Conservation (phyloP, 1,284 basidiomycete species). For the Trametes versicolor region DNA sequence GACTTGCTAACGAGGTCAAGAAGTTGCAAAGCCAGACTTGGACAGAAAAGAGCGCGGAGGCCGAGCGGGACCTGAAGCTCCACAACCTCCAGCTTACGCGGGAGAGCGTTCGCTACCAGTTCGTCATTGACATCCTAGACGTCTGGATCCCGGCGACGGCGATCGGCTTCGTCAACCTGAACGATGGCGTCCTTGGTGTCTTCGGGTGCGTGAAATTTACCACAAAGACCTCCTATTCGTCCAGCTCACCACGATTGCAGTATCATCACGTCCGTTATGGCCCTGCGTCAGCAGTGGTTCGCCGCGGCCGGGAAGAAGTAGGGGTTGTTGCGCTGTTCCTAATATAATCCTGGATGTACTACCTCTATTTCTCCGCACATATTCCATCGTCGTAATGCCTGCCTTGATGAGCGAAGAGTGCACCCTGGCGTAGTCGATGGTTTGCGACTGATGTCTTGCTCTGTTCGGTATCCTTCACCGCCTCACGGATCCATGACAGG, state of each 20-base stretch:
- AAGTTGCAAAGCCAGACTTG: conserved; percentile 54
- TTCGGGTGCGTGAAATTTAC: conserved; percentile 69
- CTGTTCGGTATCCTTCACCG: too few species aligned
- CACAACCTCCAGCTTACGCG: conserved; percentile 66
- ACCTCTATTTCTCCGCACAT: conserved; percentile 11
- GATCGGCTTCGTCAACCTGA: conserved; percentile 82
- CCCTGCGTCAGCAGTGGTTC: conserved; percentile 63
- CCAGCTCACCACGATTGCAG: conserved; percentile 45
- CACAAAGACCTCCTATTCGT: not conserved
- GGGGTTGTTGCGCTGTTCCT: conserved; percentile 4
- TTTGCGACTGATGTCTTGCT: not conserved
- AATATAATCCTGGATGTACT: conserved; percentile 21
- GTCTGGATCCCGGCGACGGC: conserved; percentile 91
- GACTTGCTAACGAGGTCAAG: conserved; percentile 69
- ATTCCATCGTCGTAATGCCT: conserved; percentile 4
- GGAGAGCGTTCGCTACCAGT: conserved; percentile 74
- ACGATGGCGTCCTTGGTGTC: conserved; percentile 88
- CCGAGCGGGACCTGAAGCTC: conserved; percentile 72
- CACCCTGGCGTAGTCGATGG: too few species aligned
- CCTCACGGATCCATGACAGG: too few species aligned
- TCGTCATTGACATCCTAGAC: conserved; percentile 85
- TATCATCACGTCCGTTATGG: conserved; percentile 68
- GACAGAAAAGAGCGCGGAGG: conserved; percentile 73
- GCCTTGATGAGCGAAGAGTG: not conserved
- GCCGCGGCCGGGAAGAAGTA: conserved; percentile 56